These are phyloP conservation scores for Monosiga brevicollis DNA, from an alignment of 78 protist species.

Conservation along the genomic window DNA sequence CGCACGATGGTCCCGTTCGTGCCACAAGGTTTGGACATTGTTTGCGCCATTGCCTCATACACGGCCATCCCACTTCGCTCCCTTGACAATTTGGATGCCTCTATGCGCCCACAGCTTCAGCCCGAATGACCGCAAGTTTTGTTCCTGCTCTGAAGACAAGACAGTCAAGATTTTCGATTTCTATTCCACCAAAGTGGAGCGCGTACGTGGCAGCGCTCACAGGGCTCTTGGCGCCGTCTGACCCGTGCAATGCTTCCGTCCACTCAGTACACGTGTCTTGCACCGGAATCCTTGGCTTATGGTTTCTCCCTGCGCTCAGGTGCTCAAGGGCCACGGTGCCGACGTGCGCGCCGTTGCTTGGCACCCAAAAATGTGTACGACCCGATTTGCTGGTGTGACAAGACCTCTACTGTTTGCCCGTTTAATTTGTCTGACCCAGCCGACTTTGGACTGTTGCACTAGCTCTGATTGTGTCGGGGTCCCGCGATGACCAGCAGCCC, in stretches of 20 bases:
- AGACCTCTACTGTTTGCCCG: too few species aligned
- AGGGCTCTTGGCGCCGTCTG: too few species aligned
- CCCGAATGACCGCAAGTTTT: slow-evolving; percentile 78
- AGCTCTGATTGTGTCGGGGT: slow-evolving; percentile 70
- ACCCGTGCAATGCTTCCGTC: too few species aligned
- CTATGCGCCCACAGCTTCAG: not conserved
- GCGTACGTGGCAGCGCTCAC: not conserved
- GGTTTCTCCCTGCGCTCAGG: too few species aligned
- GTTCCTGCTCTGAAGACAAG: slow-evolving; percentile 74
- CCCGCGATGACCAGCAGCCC: slow-evolving; percentile 48
- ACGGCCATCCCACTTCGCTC: not conserved
- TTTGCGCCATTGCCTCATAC: too few species aligned
- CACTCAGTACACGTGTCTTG: too few species aligned
- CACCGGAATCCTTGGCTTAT: too few species aligned
- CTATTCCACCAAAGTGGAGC: slow-evolving; percentile 35
- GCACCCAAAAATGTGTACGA: slow-evolving; percentile 91
- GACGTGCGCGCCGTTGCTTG: slow-evolving; percentile 76
- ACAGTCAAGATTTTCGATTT: slow-evolving; percentile 70
- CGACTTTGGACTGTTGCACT: slow-evolving; percentile 10
- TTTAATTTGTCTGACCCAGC: too few species aligned
- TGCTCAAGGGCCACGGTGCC: slow-evolving; percentile 80
- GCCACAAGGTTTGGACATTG: too few species aligned
- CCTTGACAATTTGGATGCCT: not conserved
- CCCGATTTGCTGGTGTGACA: too few species aligned
- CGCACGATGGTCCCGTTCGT: slow-evolving; percentile 60